Evolutionary conservation across 2,329 filamentous ascomycete genomes (phyloP), one percentile per base, ranked within the genome.

Genomic region (Paramyrothecium sp.): DNA sequence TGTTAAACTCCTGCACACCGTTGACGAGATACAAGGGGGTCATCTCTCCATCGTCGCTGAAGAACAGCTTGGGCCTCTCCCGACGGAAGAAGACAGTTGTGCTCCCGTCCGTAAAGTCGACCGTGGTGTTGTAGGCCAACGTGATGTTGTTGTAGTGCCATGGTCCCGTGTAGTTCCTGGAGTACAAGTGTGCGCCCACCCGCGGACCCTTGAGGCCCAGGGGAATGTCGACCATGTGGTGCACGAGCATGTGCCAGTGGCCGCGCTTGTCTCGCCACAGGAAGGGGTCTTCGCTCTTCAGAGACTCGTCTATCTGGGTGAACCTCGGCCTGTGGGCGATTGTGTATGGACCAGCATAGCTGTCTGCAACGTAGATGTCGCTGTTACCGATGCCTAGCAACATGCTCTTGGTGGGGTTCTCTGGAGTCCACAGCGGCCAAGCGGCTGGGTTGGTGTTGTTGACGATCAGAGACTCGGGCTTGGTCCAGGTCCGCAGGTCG

Each of bases 51-150:
- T 79, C 76, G 12, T 71, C 67, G 58, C 75, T 78, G n/a, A 79
- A 78, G 52, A 73, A 77, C n/a, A 79, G 56, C 65, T 78, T 76
- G 1, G 77, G 75, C 13, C 77, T 63, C 56, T 79, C 77, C 22
- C 77, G 63, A 3, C 77, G 67, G 55, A 74, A 74, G 49, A 73
- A 75, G 7, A 69, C 68, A 46, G 66, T 66, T 17, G 57, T 61
- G 0, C 62, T 65, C 0, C 76, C 76, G 60, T 79, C 77, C 0
- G 69, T 73, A 56, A 51, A 51, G 10, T 51, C 48, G 21, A 51
- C 48, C 12, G 48, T 51, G 10, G 48, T 51, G 21, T 51, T 51
- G 21, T 3, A 51, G 21, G 48, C 48, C 22, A 51, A n/a, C 4
- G 48, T 51, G 16, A 51, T 51, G 48, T 51, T 51, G 48, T 51